Conservation (phyloP, 208 protist genomes). For the Leishmania arabica region DNA sequence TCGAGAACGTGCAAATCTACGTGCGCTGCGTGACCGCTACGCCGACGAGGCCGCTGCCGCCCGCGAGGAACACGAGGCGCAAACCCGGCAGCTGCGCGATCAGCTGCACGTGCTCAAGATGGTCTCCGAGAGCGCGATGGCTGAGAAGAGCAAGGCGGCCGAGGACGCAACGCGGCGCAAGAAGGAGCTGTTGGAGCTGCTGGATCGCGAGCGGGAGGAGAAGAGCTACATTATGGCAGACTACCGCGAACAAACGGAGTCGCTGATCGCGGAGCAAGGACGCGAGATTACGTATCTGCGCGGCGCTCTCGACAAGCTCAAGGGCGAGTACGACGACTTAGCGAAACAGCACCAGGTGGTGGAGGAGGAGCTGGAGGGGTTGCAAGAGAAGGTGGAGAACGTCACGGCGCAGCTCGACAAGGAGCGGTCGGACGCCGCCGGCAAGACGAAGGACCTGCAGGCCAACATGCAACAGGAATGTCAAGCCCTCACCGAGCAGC, state of each 20-base stretch:
- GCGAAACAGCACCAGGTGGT: conserved; percentile 40
- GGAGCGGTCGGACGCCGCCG: conserved; percentile 48
- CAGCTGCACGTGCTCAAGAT: conserved; percentile 80
- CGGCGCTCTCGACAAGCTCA: conserved; percentile 49
- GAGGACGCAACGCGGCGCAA: conserved; percentile 70
- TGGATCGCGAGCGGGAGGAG: conserved; percentile 85
- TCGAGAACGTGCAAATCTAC: conserved; percentile 51
- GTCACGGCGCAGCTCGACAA: conserved; percentile 39
- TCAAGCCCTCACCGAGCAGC: conserved; percentile 44
- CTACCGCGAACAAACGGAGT: conserved; percentile 88
- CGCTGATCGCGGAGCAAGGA: conserved; percentile 85
- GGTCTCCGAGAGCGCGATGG: conserved; percentile 71
- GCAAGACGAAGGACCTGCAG: conserved; percentile 48
- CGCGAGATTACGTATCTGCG: conserved; percentile 81
- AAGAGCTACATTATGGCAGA: conserved; percentile 88
- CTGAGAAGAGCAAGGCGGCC: conserved; percentile 59
- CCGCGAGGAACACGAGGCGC: conserved; percentile 63
- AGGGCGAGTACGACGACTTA: conserved; percentile 50
- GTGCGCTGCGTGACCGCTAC: conserved; percentile 43
- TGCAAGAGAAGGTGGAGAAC: conserved; percentile 44
- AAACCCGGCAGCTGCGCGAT: conserved; percentile 74
- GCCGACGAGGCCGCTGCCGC: conserved; percentile 44
- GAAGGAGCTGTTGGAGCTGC: conserved; percentile 65
- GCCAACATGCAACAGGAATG: conserved; percentile 41
- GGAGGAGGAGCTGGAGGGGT: conserved; percentile 36